Evolutionary conservation across 1,284 basidiomycete genomes (phyloP).

Genomic region (Cutaneotrichosporon daszewskae): DNA sequence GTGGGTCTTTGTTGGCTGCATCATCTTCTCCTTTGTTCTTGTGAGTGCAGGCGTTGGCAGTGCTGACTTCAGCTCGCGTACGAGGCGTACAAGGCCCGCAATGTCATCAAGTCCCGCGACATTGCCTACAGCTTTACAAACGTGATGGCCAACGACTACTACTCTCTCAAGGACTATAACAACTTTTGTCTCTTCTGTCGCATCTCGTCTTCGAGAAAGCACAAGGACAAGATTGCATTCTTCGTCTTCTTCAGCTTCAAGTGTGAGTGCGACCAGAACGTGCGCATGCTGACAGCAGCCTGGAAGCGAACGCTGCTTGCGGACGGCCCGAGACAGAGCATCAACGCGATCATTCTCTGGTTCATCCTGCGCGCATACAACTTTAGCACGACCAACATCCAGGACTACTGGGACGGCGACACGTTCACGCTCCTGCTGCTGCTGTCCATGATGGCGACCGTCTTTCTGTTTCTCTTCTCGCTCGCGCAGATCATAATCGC

Average conservation of each 20-base stretch:
- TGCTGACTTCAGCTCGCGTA: slow-evolving; percentile 71
- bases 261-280: slow-evolving; percentile 54
- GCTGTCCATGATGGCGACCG: slow-evolving; percentile 84
- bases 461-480: slow-evolving; percentile 78
- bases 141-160: slow-evolving; percentile 93
- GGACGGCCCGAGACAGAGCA: slow-evolving; percentile 94
- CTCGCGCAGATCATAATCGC: slow-evolving; percentile 75
- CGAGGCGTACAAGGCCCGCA: slow-evolving; percentile 84
- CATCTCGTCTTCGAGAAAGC: slow-evolving; percentile 91
- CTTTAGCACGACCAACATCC: slow-evolving; percentile 10
- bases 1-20: slow-evolving; percentile 96
- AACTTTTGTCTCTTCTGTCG: slow-evolving; percentile 98
- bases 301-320: slow-evolving; percentile 94
- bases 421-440: slow-evolving; percentile 66
- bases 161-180: slow-evolving; percentile 86
- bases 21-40: slow-evolving; percentile 92
- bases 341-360: slow-evolving; percentile 90
- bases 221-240: slow-evolving; percentile 95
- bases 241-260: slow-evolving; percentile 99
- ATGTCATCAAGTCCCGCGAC: slow-evolving; percentile 88
- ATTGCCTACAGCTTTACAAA: slow-evolving; percentile 97
- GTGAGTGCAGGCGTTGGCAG: slow-evolving; percentile 56
- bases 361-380: slow-evolving; percentile 69
- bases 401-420: slow-evolving; percentile 21
- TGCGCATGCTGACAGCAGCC: slow-evolving; percentile 51